A percentile compares a stretch with the other conserved stretches of the same genome.
These are phyloP conservation scores for Populus trichocarpa DNA, from an alignment of 441 rosid species.

Conservation along the genomic window DNA sequence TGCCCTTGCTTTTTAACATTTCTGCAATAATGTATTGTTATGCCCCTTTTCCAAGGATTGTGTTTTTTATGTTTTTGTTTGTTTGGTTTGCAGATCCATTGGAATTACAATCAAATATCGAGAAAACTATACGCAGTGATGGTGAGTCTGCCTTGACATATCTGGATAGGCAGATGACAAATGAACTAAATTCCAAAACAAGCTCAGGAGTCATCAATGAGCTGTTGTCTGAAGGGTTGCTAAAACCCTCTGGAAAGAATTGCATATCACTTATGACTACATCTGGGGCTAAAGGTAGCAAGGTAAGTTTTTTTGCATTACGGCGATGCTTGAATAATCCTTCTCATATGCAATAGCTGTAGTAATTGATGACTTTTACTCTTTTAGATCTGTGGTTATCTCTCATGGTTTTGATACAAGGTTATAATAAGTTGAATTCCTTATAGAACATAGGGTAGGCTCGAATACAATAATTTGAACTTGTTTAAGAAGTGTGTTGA, in stretches of 20 bases:
- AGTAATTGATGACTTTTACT: neutral
- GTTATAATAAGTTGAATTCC: neutral
- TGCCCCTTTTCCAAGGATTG: neutral
- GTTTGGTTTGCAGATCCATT: slow-evolving; percentile 52
- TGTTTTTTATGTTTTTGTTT: slow-evolving; percentile 7
- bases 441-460: neutral
- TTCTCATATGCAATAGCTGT: neutral
- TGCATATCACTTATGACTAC: slow-evolving; percentile 96
- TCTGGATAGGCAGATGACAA: slow-evolving; percentile 74
- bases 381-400: neutral
- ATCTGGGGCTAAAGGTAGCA: slow-evolving; percentile 99
- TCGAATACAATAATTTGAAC: neutral
- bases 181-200: slow-evolving; percentile 74
- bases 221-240: slow-evolving; percentile 78
- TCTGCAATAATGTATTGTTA: neutral
- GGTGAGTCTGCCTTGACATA: slow-evolving; percentile 80
- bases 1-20: neutral
- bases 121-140: slow-evolving; percentile 67
- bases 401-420: slow-evolving; percentile 1
- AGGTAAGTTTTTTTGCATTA: slow-evolving; percentile 50
- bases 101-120: slow-evolving; percentile 65
- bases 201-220: slow-evolving; percentile 67
- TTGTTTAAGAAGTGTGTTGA: neutral
- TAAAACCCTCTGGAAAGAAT: slow-evolving; percentile 87
- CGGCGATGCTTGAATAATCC: slow-evolving; percentile 2